Base-by-base conservation (phyloP, 2,329 filamentous ascomycete species). In the Trichophyton equinum region DNA sequence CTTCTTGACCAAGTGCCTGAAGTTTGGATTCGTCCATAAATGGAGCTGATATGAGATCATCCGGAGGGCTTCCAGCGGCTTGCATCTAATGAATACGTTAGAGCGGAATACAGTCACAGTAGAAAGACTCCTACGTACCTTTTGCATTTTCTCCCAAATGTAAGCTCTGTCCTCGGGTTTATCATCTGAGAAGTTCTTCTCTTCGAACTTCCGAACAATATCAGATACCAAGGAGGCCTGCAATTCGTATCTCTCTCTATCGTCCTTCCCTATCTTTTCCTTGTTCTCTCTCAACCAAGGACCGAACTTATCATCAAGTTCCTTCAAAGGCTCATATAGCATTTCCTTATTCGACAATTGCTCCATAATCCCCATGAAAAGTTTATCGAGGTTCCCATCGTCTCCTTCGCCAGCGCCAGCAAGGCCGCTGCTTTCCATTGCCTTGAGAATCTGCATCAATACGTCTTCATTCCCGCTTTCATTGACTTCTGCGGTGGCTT, bases 331-430 rank as follows among this genome's bases (percentile, higher is more conserved):
- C 76, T 99, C 92, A 72, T 97, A 97, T 58, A 99, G 76, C 64
- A 99, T 96, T 67, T 97, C 94, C 78, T 96, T 97, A 74, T 95
- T 96, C 2, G 94, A 97, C 64, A 99, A 81, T 74, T 99, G 91
- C 76, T 97, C 90, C 92, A 99, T 97, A 90, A 97, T 96, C 60
- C 88, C 89, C 81, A 95, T 84, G 62, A 99, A 82, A 85, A 97
- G 90, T 76, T 95, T 92, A 61, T 89, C 91, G 68, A 97, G 88
- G 67, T 95, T 91, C 68, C 94, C 91, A 61, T 96, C 90, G 62
- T 78, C 73, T 25, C 80, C 75, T 38, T 53, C 60, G 3, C 44
- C 60, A 83, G 62, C 40, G 47, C 64, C 63, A 58, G 57, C 49
- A 33, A 42, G 33, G 6, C 62, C 81, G 6, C 84, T 80, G 22